phyloP scores from a whole-genome alignment of 345 rosid genomes.

The Melaleuca alternifolia region DNA sequence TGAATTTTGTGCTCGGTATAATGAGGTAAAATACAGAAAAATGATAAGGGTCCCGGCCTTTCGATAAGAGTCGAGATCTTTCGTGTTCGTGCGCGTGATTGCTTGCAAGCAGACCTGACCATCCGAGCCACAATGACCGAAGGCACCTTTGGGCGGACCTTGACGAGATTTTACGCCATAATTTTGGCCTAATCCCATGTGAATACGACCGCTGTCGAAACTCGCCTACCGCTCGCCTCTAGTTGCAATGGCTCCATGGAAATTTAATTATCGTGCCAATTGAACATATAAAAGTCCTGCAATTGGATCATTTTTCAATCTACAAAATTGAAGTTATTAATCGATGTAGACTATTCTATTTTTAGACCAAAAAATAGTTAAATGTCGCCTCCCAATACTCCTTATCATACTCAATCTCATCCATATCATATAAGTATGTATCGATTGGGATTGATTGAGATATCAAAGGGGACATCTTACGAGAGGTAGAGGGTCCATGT shows the following conservation, averaged over 20 bases:
- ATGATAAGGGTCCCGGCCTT: background rate
- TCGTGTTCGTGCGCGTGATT: background rate
- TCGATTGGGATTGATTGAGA: too few species aligned
- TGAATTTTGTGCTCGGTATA: background rate
- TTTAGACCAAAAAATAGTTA: background rate
- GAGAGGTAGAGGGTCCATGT: background rate
- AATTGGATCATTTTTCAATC: background rate
- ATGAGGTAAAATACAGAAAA: background rate
- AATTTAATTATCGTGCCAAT: too few species aligned
- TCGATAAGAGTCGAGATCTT: background rate
- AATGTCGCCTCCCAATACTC: background rate
- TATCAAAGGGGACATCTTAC: too few species aligned
- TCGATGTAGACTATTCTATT: fast-evolving
- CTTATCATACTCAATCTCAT: too few species aligned
- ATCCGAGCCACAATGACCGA: background rate
- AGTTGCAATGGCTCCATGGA: background rate
- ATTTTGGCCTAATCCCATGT: too few species aligned
- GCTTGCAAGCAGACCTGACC: background rate
- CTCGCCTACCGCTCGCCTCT: background rate
- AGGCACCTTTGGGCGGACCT: background rate
- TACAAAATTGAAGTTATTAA: background rate
- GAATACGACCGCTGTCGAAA: too few species aligned
- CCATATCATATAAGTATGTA: too few species aligned
- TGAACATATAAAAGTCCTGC: background rate
- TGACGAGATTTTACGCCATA: too few species aligned